Evolutionary conservation across 768 basidiomycete species (phyloP).

Genomic region (Saitozyma podzolica): DNA sequence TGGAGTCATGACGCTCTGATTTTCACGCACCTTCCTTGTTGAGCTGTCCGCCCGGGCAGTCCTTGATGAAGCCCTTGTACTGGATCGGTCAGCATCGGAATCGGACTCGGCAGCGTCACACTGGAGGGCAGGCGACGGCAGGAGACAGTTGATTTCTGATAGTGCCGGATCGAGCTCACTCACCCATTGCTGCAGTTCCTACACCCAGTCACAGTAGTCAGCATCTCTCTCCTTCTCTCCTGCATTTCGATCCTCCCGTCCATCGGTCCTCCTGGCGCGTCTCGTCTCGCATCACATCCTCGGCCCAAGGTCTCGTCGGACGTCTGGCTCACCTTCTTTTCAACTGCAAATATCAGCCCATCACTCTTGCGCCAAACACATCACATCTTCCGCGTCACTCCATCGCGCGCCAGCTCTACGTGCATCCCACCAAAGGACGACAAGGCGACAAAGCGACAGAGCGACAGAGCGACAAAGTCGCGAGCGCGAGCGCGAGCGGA

Average conservation of each 20-base stretch:
- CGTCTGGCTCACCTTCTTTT: conserved; percentile 45
- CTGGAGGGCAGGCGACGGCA: too few relatives aligned
- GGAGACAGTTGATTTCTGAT: background rate
- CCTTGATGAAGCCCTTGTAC: conserved; percentile 99
- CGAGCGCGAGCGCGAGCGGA: background rate
- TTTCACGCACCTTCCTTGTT: conserved; percentile 65
- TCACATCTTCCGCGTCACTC: background rate
- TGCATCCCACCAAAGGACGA: too few relatives aligned
- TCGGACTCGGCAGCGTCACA: background rate
- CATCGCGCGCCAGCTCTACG: too few relatives aligned
- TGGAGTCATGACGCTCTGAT: background rate
- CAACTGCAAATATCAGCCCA: conserved; percentile 32
- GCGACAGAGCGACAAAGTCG: too few relatives aligned
- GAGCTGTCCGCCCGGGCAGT: conserved; percentile 94
- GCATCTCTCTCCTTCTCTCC: conserved; percentile 1
- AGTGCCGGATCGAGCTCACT: conserved; percentile 8
- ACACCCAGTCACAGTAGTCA: conserved; percentile 5
- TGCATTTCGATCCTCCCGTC: background rate
- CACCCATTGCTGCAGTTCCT: conserved; percentile 52
- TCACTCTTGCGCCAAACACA: background rate
- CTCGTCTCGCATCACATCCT: too few relatives aligned
- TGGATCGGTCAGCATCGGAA: conserved; percentile 50
- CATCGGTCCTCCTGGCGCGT: background rate
- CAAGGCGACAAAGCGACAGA: too few relatives aligned
- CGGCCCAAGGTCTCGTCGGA: too few relatives aligned